Base-by-base conservation (phyloP, 306 rosid genomes). In the Benincasa hispida region DNA sequence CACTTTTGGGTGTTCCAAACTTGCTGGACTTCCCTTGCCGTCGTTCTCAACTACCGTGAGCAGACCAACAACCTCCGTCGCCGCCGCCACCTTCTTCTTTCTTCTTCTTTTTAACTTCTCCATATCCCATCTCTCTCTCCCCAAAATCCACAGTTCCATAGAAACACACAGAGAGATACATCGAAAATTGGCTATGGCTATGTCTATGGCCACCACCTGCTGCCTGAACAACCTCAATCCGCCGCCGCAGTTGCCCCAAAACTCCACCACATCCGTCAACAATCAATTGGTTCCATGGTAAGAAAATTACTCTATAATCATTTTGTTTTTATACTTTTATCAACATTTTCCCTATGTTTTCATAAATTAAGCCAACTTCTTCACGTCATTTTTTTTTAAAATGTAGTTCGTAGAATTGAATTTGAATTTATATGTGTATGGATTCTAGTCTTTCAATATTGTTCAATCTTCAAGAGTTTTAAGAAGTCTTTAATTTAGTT, bases 21-120 rank as follows among this genome's bases (percentile, higher is more conserved):
- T 68, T 68, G 0, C 21, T 5, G 75, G 75, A 68, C 75, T 68
- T 45, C 35, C 53, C 19, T 68, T 37, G 51, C 50, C 51, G 30
- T 68, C 75, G 6, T 41, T 68, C 75, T 68, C 75, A 68, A 68
- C 75, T 68, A 42, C 56, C 75, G 75, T 68, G 30, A 6, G 55
- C 55, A 22, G 55, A 68, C 55, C 56, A 68, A 22, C 75, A 21
- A 21, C 55, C 53, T 41, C 54, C 74, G 2, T 2, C 74, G 69
- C 35, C 47, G 1, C 54, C 54, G 1, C 13, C 25, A 2, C 3
- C 17, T 6, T 8, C 8, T 35, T 61, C 1, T 45, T 14, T 2
- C 74, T 41, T 2, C 22, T 3, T 32, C 69, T 30, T 41, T 68
- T 68, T 68, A 66, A 66, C 50, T 41, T n/a, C 18, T 19, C 30